Evolutionary conservation across 257 asterid species (phyloP), one percentile per base, ranked within the genome.

Genomic region (Gentiana dahurica): DNA sequence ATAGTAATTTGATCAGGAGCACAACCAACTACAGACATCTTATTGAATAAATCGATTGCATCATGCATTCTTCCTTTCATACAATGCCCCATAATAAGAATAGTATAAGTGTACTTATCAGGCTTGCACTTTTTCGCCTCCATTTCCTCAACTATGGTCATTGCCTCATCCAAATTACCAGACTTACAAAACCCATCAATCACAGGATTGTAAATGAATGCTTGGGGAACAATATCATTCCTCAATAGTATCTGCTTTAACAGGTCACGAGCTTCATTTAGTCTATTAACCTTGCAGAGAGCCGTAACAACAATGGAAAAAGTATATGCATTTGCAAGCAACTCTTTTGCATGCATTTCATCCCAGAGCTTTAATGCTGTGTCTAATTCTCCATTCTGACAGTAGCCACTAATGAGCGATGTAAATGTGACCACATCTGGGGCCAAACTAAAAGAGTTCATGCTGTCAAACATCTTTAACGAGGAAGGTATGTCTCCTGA

Each of bases 51-150:
- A 48, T 65, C 68, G 62, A 85, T 71, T 38, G 94, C 95, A 64
- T 87, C 96, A 64, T 53, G 50, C 86, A 83, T 77, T 78, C 92
- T 85, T 64, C 98, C 98, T 78, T 87, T 91, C 98, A 87, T 85
- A 78, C 98, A 88, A 59, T 88, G 95, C 67, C 98, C 98, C 43
- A 88, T 44, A 71, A 88, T 88, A 68, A 92, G 83, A 70, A 85
- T 92, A 46, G 97, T 92, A 68, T 78, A 92, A 12, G 98, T 92
- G 71, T 78, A 65, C 75, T 80, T 88, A 78, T 92, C 98, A 68
- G 83, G 95, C 46, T 39, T 39, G 67, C 95, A 85, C 41, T 90
- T 86, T 57, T 74, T 88, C 15, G 73, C 82, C 78, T 83, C 95
- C 98, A 92, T 85, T 69, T 81, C 94, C 33, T 77, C 75, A 49